phyloP scores from a whole-genome alignment of 768 basidiomycete species.

The Coprinopsis sp. region DNA sequence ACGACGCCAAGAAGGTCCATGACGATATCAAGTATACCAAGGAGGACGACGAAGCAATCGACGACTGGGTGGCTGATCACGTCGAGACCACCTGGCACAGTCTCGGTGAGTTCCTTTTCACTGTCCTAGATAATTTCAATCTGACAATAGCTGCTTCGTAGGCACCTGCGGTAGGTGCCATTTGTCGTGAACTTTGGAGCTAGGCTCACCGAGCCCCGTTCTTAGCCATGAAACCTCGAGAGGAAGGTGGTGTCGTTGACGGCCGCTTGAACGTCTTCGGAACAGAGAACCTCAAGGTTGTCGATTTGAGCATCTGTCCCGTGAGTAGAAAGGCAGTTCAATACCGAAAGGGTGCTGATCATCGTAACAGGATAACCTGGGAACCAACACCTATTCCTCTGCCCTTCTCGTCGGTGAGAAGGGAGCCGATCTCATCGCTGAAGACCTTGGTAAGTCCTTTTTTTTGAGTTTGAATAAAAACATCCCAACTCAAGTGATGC shows the following conservation, averaged over 20 bases:
- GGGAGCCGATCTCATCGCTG: slow-evolving; percentile 54
- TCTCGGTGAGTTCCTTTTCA: slow-evolving; percentile 35
- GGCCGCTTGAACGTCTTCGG: slow-evolving; percentile 57
- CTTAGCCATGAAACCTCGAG: slow-evolving; percentile 61
- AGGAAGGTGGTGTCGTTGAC: slow-evolving; percentile 65
- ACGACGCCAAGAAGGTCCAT: slow-evolving; percentile 52
- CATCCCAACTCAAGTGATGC: background rate
- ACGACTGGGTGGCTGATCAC: slow-evolving; percentile 63
- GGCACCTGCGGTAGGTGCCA: slow-evolving; percentile 40
- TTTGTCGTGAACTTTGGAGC: background rate
- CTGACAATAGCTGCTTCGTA: slow-evolving; percentile 9
- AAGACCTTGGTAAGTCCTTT: slow-evolving; percentile 51
- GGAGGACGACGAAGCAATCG: slow-evolving; percentile 70
- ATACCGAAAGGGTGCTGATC: slow-evolving; percentile 1
- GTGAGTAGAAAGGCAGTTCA: slow-evolving; percentile 37
- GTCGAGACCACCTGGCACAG: slow-evolving; percentile 80
- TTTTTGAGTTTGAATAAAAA: background rate
- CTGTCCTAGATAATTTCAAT: background rate
- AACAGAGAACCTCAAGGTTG: slow-evolving; percentile 61
- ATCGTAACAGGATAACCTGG: slow-evolving; percentile 54
- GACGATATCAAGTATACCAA: slow-evolving; percentile 61
- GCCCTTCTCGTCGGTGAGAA: slow-evolving; percentile 69
- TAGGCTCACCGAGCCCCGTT: background rate
- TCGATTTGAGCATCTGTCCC: slow-evolving; percentile 70
- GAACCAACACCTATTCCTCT: slow-evolving; percentile 70